phyloP scores from a whole-genome alignment of 139 green algal species.

The Pseudopediastrum boryanum region DNA sequence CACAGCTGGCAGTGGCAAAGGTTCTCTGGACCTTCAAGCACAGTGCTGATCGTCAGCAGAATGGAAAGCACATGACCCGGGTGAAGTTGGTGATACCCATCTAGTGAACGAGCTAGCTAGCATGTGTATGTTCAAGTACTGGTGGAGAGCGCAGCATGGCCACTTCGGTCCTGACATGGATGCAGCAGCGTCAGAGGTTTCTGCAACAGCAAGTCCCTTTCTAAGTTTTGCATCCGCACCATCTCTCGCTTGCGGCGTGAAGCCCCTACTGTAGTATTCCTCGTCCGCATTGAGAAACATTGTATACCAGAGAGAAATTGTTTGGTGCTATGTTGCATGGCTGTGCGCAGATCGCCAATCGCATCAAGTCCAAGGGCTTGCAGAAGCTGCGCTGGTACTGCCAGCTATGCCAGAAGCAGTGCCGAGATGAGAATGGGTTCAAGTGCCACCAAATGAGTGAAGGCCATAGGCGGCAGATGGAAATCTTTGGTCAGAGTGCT shows the following conservation, averaged over 20 bases:
- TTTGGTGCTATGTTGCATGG: not conserved
- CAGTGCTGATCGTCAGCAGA: no score
- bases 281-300: not conserved
- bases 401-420: conserved; percentile 98
- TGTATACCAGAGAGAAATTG: not conserved
- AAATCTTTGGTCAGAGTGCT: conserved; percentile 89
- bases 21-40: no score
- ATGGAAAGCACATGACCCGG: no score
- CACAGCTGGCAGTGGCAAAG: no score
- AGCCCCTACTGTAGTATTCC: not conserved
- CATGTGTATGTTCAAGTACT: no score
- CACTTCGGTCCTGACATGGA: no score
- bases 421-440: conserved; percentile 98
- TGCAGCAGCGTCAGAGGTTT: no score
- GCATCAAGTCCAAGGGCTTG: conserved; percentile 97
- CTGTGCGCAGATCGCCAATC: conserved; percentile 93
- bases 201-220: not conserved
- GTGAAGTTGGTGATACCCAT: no score
- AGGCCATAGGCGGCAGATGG: conserved; percentile 83
- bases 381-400: conserved; percentile 96
- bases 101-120: no score
- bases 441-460: conserved; percentile 92
- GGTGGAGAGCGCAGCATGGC: no score
- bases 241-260: not conserved
- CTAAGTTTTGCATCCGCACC: not conserved